Conservation (phyloP, 2,329 filamentous ascomycete genomes). For the Pyricularia sp. region DNA sequence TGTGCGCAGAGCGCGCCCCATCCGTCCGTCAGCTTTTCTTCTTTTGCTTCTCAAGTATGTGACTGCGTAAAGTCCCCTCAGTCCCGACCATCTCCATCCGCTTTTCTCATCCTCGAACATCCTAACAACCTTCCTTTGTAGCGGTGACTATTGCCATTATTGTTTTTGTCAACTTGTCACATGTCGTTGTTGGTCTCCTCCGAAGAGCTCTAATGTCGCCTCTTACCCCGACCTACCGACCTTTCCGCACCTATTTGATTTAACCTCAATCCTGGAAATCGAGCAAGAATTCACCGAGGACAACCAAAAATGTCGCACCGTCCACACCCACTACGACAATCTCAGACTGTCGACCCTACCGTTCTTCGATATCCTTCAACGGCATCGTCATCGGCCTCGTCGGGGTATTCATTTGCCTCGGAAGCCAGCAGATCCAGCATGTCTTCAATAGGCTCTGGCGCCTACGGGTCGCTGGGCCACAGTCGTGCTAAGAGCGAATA, state of each 20-base stretch:
- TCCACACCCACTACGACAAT: conserved; percentile 48
- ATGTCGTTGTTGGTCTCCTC: not conserved
- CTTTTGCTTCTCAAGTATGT: not conserved
- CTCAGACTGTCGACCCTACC: conserved; percentile 38
- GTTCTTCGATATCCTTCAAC: conserved; percentile 58
- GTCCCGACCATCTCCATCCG: not conserved
- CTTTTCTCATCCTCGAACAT: not conserved
- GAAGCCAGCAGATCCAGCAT: conserved; percentile 58
- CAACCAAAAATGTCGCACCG: conserved; percentile 42
- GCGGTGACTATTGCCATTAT: not conserved
- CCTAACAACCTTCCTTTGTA: not conserved
- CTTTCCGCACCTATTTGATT: not conserved
- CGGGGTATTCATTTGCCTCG: conserved; percentile 52
- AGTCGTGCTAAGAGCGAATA: conserved; percentile 69
- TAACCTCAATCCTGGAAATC: not conserved
- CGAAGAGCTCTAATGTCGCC: conserved; percentile 18
- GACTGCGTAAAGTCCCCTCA: not conserved
- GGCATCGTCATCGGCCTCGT: conserved; percentile 62
- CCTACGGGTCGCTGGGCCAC: conserved; percentile 46
- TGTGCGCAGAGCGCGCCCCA: conserved; percentile 1
- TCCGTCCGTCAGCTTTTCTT: not conserved
- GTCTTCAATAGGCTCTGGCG: conserved; percentile 63
- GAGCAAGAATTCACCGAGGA: not conserved
- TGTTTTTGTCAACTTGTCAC: not conserved
- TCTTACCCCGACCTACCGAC: conserved; percentile 8